Evolutionary conservation across 192 early-diverging fungal species (phyloP), one percentile per base, ranked within the genome.

Genomic region (Podochytrium sp.): DNA sequence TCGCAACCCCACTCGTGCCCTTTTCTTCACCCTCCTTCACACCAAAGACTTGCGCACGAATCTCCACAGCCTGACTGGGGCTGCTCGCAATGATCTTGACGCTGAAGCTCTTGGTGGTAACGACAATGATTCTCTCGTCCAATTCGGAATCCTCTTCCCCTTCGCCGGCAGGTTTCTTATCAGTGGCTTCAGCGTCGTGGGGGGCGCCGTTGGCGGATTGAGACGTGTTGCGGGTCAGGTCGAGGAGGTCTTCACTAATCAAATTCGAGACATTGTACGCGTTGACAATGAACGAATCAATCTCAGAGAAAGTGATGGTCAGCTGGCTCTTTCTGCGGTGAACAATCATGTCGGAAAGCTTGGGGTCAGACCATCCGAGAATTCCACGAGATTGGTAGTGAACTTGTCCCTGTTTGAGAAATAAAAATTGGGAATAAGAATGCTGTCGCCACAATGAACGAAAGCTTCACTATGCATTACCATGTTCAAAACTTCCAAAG

Each of bases 401-500:
- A 65, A 65, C 63, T 65, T 65, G 63, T 43, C 63, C 60, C 60
- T 62, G 60, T 39, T 27, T 20, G 18, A 47, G n/a, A n/a, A n/a
- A n/a, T n/a, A n/a, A n/a, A n/a, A n/a, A n/a, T n/a, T n/a, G n/a
- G n/a, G n/a, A n/a, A n/a, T n/a, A n/a, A n/a, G n/a, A n/a, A n/a
- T n/a, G n/a, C n/a, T n/a, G n/a, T 62, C 35, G 0, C 27, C 10
- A 29, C 27, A 23, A 56, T 18, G 18, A 1, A 62, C 60, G 27
- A 37, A n/a, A n/a, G n/a, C n/a, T n/a, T n/a, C n/a, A n/a, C n/a
- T n/a, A n/a, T n/a, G n/a, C n/a, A n/a, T n/a, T n/a, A 62, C 63
- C 63, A 65, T 65, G 37, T 50, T 65, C 63, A 65, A 65, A 32
- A 65, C 47, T 65, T 65, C 63, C 38, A 65, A 34, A 5, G 63